phyloP scores from a whole-genome alignment of 2,329 filamentous ascomycete genomes.

The Colletotrichum orchidophilum region DNA sequence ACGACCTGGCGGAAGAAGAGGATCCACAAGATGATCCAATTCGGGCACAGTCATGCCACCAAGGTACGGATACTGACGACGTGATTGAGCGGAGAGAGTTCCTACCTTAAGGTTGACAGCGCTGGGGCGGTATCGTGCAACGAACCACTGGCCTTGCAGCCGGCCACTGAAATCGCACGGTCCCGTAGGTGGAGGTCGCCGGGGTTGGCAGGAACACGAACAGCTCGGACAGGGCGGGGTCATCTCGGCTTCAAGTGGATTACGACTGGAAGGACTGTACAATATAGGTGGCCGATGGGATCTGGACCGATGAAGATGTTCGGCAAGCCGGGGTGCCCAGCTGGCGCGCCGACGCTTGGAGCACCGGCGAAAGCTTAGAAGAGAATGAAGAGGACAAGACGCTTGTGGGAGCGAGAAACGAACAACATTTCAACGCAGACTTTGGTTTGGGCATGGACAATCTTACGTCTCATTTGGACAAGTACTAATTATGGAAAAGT shows the following conservation, averaged over 20 bases:
- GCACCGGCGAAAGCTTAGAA: constrained; percentile 8
- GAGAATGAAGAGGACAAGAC: background rate
- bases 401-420: background rate
- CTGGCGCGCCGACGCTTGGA: constrained; percentile 4
- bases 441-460: background rate
- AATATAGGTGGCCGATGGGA: background rate
- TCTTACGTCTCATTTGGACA: background rate
- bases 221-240: background rate
- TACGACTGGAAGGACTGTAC: background rate
- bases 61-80: background rate
- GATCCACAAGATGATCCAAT: constrained; percentile 39
- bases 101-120: constrained; percentile 47
- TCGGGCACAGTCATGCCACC: constrained; percentile 51
- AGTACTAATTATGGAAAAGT: too few relatives aligned
- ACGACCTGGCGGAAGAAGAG: background rate
- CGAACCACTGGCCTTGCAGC: background rate
- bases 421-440: background rate
- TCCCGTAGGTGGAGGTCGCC: constrained; percentile 25
- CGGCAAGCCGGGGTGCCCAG: background rate
- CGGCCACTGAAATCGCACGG: constrained; percentile 55
- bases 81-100: constrained; percentile 34
- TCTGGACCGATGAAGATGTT: background rate
- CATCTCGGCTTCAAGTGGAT: background rate
- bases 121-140: constrained; percentile 52
- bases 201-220: background rate